Conservation (phyloP, 139 green algal genomes). For the Ulvella scutata region DNA sequence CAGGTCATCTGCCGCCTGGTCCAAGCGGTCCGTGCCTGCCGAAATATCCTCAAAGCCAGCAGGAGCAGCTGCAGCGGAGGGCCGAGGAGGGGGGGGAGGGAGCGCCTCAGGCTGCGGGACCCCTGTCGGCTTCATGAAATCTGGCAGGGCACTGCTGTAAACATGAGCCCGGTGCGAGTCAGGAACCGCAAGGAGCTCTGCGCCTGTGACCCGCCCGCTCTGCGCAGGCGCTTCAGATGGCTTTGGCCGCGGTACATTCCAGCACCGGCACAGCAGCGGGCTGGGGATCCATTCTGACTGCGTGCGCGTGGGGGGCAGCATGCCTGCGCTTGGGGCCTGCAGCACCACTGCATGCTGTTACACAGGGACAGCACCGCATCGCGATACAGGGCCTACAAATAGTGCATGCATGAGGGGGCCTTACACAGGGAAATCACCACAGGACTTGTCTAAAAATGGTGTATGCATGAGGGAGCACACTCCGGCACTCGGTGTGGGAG, state of each 20-base stretch:
- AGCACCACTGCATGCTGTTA: background rate
- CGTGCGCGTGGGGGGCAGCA: slow-evolving; percentile 14
- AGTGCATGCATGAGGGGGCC: background rate
- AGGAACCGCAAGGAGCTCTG: background rate
- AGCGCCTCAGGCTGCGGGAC: background rate
- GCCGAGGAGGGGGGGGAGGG: background rate
- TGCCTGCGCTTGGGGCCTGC: background rate
- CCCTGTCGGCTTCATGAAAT: background rate
- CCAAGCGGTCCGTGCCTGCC: background rate
- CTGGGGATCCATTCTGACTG: slow-evolving; percentile 71
- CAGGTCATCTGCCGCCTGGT: background rate
- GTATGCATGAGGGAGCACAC: background rate
- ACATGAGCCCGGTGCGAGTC: background rate
- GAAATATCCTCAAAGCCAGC: no score
- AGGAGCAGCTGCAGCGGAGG: background rate
- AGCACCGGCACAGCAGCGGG: slow-evolving; percentile 81
- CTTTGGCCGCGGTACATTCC: slow-evolving; percentile 81
- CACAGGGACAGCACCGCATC: background rate
- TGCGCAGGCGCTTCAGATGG: slow-evolving; percentile 9
- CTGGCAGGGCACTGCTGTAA: background rate
- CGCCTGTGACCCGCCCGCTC: background rate
- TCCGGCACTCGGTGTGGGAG: background rate
- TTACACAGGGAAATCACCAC: background rate
- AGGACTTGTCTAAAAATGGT: background rate
- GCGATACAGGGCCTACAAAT: background rate